phyloP scores from a whole-genome alignment of 768 basidiomycete species.

The Amanita molliuscula region DNA sequence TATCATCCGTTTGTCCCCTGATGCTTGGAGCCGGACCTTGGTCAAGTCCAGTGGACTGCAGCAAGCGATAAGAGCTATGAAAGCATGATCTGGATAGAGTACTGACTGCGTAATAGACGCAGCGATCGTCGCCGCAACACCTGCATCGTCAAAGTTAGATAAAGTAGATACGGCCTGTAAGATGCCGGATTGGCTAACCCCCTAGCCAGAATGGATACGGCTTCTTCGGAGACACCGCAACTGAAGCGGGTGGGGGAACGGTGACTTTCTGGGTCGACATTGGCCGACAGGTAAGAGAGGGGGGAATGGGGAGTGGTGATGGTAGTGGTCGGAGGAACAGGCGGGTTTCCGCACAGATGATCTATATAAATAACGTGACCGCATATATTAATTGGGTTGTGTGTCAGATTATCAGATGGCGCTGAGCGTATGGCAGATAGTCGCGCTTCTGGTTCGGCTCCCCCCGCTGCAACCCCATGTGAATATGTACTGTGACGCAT shows the following conservation, averaged over 20 bases:
- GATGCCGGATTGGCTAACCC: slow-evolving; percentile 29
- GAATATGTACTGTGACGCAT: too few species aligned
- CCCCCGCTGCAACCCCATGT: too few species aligned
- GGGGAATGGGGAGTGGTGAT: too few species aligned
- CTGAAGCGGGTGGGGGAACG: slow-evolving; percentile 1
- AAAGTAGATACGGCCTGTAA: background rate
- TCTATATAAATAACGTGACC: background rate
- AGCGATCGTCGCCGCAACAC: slow-evolving; percentile 76
- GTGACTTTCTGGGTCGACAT: slow-evolving; percentile 7
- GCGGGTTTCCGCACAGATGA: background rate
- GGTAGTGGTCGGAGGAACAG: background rate
- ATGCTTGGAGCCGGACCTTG: slow-evolving; percentile 86
- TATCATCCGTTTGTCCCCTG: slow-evolving; percentile 88
- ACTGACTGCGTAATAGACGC: slow-evolving; percentile 77
- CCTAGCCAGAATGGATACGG: slow-evolving; percentile 86
- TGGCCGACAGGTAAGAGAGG: background rate
- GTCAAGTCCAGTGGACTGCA: slow-evolving; percentile 78
- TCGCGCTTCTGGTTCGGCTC: too few species aligned
- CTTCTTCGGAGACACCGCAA: slow-evolving; percentile 26
- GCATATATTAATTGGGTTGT: background rate
- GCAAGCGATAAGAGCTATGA: background rate
- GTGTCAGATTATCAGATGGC: too few species aligned
- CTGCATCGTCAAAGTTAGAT: slow-evolving; percentile 17
- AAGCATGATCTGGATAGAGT: background rate
- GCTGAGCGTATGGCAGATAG: too few species aligned